Evolutionary conservation across 1,284 basidiomycete species (phyloP).

Genomic region (Ceratobasidium sp.): DNA sequence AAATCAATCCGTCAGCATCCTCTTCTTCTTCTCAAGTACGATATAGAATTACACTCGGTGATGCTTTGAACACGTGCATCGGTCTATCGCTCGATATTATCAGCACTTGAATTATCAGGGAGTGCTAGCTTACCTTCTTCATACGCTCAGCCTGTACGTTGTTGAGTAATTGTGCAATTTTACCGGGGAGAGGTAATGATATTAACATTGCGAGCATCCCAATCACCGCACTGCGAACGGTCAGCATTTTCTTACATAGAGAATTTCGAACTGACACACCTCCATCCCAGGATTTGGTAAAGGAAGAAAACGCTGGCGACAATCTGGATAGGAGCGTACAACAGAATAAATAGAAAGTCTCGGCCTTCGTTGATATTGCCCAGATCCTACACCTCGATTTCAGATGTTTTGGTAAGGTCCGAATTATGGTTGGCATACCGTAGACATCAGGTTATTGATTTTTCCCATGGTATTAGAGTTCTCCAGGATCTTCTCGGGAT

Average conservation of each 20-base stretch:
- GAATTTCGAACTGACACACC: conserved; percentile 31
- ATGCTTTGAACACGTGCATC: conserved; percentile 61
- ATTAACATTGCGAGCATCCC: conserved; percentile 61
- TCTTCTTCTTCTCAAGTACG: conserved; percentile 10
- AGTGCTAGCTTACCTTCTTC: no score
- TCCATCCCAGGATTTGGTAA: conserved; percentile 56
- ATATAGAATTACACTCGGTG: conserved; percentile 55
- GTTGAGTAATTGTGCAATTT: conserved; percentile 45
- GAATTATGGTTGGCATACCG: not conserved
- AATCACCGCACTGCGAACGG: conserved; percentile 54
- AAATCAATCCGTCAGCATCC: not conserved
- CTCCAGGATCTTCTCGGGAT: conserved; percentile 41
- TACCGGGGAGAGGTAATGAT: conserved; percentile 53
- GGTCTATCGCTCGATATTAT: no score
- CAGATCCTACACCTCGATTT: conserved; percentile 60
- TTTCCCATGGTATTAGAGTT: conserved; percentile 58
- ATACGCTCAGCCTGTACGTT: conserved; percentile 46
- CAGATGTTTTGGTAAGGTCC: conserved; percentile 45
- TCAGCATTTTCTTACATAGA: not conserved
- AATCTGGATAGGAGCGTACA: conserved; percentile 56
- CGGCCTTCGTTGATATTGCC: conserved; percentile 55
- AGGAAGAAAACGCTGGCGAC: conserved; percentile 54
- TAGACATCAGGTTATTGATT: conserved; percentile 63
- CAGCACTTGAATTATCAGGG: no score
- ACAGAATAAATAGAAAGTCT: conserved; percentile 50